Percentiles rank a stretch among this genome's conserved stretches.
Conservation (phyloP, 129 eudicot genomes). For the Calendula officinalis region DNA sequence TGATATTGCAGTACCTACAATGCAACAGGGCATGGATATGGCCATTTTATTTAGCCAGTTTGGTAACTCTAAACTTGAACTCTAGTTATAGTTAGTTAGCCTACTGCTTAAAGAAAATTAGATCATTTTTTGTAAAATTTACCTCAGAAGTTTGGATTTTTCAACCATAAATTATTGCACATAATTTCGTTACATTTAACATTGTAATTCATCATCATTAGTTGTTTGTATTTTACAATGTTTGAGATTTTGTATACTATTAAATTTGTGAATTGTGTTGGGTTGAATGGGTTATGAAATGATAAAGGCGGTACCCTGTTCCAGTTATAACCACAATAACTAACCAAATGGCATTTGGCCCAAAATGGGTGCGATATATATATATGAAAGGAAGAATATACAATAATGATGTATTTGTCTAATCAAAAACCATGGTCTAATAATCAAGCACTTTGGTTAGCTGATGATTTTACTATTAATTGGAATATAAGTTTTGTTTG, state of each 20-base stretch:
- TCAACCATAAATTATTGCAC: conserved; percentile 8
- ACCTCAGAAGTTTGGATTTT: conserved; percentile 15
- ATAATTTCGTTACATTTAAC: conserved; percentile 6
- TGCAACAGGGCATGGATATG: conserved; percentile 99
- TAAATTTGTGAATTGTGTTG: not conserved
- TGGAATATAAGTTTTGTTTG: no score
- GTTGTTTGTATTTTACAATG: conserved; percentile 6
- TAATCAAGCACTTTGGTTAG: no score
- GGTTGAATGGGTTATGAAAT: not conserved
- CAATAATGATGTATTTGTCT: no score
- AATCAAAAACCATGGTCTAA: no score
- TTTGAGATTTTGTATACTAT: not conserved
- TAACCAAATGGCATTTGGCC: no score
- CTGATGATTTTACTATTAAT: no score
- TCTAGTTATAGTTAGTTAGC: conserved; percentile 28
- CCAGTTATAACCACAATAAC: no score
- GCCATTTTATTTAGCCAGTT: conserved; percentile 86
- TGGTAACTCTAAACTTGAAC: conserved; percentile 73
- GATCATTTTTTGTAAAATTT: conserved; percentile 22
- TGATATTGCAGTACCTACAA: conserved; percentile 79
- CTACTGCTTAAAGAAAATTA: not conserved
- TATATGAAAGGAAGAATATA: no score
- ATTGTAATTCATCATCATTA: not conserved
- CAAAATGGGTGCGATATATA: no score
- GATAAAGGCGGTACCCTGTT: no score